phyloP scores from a whole-genome alignment of 306 rosid genomes.

The Herpetospermum pedunculosum region DNA sequence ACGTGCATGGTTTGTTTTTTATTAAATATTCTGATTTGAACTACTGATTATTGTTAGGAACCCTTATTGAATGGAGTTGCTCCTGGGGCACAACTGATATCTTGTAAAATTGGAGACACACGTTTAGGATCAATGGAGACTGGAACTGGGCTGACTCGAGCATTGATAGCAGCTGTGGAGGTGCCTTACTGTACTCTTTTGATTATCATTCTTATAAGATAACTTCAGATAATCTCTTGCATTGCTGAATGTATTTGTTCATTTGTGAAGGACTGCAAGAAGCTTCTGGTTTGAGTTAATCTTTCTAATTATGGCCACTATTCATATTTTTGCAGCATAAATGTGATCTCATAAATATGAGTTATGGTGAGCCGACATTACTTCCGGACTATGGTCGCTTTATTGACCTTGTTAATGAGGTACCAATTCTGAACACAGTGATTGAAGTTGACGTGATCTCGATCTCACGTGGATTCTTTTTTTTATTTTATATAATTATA shows the following conservation, averaged over 20 bases:
- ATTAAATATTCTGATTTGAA: constrained; percentile 17
- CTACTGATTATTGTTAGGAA: constrained; percentile 42
- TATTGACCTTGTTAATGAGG: constrained; percentile 89
- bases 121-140: constrained; percentile 98
- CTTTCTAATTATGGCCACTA: constrained; percentile 10
- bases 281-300: background rate
- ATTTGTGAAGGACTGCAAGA: background rate
- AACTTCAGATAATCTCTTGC: constrained; percentile 1
- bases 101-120: constrained; percentile 96
- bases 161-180: constrained; percentile 92
- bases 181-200: constrained; percentile 26
- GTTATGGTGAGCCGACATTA: constrained; percentile 85
- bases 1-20: background rate
- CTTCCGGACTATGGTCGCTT: constrained; percentile 97
- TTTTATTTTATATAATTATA: background rate
- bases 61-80: constrained; percentile 96
- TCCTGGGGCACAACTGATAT: constrained; percentile 93
- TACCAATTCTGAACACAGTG: constrained; percentile 22
- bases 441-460: constrained; percentile 10
- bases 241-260: background rate
- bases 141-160: constrained; percentile 93
- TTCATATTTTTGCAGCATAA: constrained; percentile 58
- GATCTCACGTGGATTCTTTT: background rate
- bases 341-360: constrained; percentile 95
- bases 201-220: constrained; percentile 4